These are phyloP conservation scores for Tephrocybe sp. DNA, from an alignment of 768 basidiomycete species.

Conservation along the genomic window DNA sequence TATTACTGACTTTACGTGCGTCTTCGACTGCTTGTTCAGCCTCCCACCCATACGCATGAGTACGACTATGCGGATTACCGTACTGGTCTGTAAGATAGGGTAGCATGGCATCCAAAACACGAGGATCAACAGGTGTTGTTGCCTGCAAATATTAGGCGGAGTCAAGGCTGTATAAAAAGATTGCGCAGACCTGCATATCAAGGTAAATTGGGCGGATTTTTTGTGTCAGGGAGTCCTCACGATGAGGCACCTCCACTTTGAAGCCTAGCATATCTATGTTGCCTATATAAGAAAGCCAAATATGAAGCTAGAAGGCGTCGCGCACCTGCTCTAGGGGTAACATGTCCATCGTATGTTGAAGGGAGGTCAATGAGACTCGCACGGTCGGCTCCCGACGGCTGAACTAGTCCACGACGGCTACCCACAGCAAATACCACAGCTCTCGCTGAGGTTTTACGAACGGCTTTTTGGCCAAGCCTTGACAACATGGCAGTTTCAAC, in stretches of 20 bases:
- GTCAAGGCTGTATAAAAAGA: neutral
- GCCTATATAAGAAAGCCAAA: neutral
- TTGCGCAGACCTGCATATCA: conserved; percentile 85
- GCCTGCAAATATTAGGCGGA: conserved; percentile 51
- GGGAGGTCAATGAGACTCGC: conserved; percentile 84
- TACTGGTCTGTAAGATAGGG: conserved; percentile 94
- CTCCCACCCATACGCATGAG: conserved; percentile 99
- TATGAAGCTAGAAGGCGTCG: neutral
- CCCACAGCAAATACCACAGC: conserved; percentile 25
- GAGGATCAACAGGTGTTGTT: conserved; percentile 95
- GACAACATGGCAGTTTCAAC: conserved; percentile 50
- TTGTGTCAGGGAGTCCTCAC: conserved; percentile 54
- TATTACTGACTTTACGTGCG: conserved; percentile 68
- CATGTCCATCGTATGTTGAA: conserved; percentile 66
- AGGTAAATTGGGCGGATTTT: conserved; percentile 92
- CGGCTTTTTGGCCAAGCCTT: conserved; percentile 45
- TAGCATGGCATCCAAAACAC: conserved; percentile 95
- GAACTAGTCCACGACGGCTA: conserved; percentile 64
- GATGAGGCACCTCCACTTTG: conserved; percentile 65
- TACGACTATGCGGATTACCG: conserved; percentile 97
- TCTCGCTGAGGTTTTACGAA: conserved; percentile 33
- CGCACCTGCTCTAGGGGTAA: conserved; percentile 70
- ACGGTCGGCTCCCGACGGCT: conserved; percentile 80
- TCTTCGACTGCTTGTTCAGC: conserved; percentile 93
- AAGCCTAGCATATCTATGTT: conserved; percentile 84